These are phyloP conservation scores for Sclerotinia borealis DNA, from an alignment of 2,329 filamentous ascomycete genomes.

Conservation along the genomic window DNA sequence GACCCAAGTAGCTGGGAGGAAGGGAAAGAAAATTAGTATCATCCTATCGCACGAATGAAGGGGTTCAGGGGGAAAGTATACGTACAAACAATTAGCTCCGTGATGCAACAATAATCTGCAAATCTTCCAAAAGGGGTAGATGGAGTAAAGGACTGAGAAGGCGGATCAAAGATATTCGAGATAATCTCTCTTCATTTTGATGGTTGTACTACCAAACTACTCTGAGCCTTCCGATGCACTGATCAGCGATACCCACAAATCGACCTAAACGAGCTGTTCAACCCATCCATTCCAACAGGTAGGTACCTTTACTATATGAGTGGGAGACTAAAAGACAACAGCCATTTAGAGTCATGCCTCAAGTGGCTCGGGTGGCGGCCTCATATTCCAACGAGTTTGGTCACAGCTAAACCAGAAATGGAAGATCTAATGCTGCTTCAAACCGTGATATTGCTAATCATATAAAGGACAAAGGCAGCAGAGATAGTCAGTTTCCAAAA, in stretches of 20 bases:
- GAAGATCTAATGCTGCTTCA: not conserved
- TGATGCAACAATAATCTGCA: not conserved
- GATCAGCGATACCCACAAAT: conserved; percentile 7
- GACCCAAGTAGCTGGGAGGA: not conserved
- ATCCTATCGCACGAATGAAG: not conserved
- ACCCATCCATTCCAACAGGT: not conserved
- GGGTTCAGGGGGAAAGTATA: not conserved
- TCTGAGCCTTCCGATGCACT: conserved; percentile 11
- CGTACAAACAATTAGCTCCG: not conserved
- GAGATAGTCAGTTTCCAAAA: not conserved
- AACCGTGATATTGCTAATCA: not conserved
- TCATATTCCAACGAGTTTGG: not conserved
- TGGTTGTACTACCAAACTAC: not conserved
- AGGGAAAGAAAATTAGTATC: not conserved
- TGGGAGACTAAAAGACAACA: not conserved
- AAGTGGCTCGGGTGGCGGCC: conserved; percentile 6
- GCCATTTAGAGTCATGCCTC: not conserved
- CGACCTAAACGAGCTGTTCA: not conserved
- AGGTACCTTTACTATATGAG: not conserved
- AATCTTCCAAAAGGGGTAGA: not conserved
- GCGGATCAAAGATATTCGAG: not conserved
- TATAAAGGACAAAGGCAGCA: not conserved
- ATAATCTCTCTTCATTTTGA: not conserved
- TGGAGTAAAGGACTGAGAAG: not conserved
- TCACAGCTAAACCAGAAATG: conserved; percentile 4